Base-by-base conservation (phyloP, 768 basidiomycete genomes). In the Mycena kentingensis region DNA sequence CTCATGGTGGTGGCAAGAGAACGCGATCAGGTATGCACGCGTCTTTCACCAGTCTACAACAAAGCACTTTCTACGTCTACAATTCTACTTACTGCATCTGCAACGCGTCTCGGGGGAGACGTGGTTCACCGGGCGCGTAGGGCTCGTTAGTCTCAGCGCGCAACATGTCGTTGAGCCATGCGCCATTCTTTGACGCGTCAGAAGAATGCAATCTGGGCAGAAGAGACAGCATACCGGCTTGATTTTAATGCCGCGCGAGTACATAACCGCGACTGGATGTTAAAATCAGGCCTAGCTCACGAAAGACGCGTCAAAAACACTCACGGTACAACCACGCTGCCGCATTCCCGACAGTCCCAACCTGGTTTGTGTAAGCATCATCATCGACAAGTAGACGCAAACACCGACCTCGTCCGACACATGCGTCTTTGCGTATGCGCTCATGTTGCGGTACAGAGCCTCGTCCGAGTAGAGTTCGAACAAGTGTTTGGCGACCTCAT, bases 391-490 rank as follows among this genome's bases (percentile, higher is more conserved):
- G n/a, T n/a, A n/a, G n/a, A n/a, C n/a, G n/a, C n/a, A n/a, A n/a
- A n/a, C n/a, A n/a, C n/a, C n/a, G n/a, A 93, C 90, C 67, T 93
- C 90, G 65, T 93, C 90, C 26, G 84, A 85, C 44, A 91, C 89
- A 67, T 91, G 87, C 28, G 81, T 85, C 62, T 72, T 79, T 31
- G 89, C 89, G 63, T 81, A 87, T 49, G 79, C 64, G 71, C 81
- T 83, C 77, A 89, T 81, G 42, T 71, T 63, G 52, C 75, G 69
- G 70, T 87, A 88, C 41, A 90, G 73, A 6, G 63, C 79, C 51
- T 85, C 81, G 67, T 94, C 84, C 54, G 86, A 88, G 76, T 83
- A 84, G 24, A 95, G 79, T 31, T 93, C 80, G 68, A 75, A 87
- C 50, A 96, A 77, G 65, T 92, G 77, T 60, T 79, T 73, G 29